phyloP scores from a whole-genome alignment of 2,329 filamentous ascomycete species.

The Neofusicoccum cordaticola region DNA sequence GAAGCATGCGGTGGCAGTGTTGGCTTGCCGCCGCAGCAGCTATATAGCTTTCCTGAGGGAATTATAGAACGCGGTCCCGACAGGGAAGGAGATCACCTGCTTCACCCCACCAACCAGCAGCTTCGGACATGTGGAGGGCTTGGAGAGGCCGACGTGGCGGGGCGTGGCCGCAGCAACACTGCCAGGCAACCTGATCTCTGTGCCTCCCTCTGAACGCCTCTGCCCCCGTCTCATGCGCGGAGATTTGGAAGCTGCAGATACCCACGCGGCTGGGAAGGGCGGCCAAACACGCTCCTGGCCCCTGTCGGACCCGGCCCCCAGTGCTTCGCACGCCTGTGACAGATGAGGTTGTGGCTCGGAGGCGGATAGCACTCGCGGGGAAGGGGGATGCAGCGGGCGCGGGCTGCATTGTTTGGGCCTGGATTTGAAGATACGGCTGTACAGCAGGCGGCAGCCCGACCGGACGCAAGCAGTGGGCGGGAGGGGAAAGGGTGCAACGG shows the following conservation, averaged over 20 bases:
- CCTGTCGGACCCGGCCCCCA: not conserved
- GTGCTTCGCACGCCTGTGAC: not conserved
- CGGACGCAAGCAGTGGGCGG: not conserved
- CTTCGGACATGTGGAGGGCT: not conserved
- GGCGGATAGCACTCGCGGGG: not conserved
- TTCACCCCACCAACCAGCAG: not conserved
- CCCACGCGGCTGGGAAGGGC: not conserved
- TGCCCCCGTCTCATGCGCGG: not conserved
- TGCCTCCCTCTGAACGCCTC: not conserved
- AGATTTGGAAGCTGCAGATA: slow-evolving; percentile 7
- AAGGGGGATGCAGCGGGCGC: not conserved
- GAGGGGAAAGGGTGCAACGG: slow-evolving; percentile 7
- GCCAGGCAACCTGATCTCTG: slow-evolving; percentile 5
- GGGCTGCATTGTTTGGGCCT: not conserved
- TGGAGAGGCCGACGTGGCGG: not conserved
- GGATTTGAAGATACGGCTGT: slow-evolving; percentile 3
- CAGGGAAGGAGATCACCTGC: slow-evolving; percentile 2
- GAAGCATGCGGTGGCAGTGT: slow-evolving; percentile 5
- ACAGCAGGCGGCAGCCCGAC: not conserved
- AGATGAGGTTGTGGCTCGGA: not conserved
- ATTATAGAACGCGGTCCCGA: not conserved
- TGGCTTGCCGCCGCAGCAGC: not conserved
- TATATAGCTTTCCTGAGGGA: slow-evolving; percentile 7
- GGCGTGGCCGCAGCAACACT: not conserved
- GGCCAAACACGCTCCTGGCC: not conserved